A percentile compares a stretch with the other conserved stretches of the same genome.
phyloP scores from a whole-genome alignment of 176 grass and related monocot species.

The Coix lacrymajobi region DNA sequence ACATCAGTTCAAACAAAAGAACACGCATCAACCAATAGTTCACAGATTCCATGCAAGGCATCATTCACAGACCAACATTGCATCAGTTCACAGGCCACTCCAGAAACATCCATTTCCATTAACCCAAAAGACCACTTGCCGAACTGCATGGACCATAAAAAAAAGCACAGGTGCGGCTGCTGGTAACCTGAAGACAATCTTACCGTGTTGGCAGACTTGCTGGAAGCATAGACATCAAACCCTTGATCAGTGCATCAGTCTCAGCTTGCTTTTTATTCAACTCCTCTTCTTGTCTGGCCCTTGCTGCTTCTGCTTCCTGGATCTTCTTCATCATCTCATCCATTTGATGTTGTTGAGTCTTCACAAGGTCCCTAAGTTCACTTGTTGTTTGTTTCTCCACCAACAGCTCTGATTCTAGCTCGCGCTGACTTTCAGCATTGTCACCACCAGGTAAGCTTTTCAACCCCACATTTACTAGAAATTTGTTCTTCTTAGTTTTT shows the following conservation, averaged over 20 bases:
- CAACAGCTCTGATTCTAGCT: not conserved
- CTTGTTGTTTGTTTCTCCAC: not conserved
- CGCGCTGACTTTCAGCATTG: too few species aligned
- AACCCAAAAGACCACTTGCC: too few species aligned
- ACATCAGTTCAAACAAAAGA: too few species aligned
- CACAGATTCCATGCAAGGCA: too few species aligned
- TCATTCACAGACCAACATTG: too few species aligned
- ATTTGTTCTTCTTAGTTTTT: not conserved
- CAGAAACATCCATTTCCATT: too few species aligned
- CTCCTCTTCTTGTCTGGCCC: not conserved
- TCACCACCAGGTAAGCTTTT: not conserved
- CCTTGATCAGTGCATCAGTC: not conserved
- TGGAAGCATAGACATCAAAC: not conserved
- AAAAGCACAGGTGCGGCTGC: too few species aligned
- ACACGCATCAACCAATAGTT: too few species aligned
- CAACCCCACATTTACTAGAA: not conserved
- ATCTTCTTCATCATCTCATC: not conserved
- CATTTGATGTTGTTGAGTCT: not conserved
- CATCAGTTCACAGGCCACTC: too few species aligned
- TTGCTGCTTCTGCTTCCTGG: not conserved
- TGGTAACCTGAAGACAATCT: too few species aligned
- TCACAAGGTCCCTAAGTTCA: not conserved
- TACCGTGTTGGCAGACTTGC: too few species aligned
- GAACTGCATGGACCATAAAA: too few species aligned
- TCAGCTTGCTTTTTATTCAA: not conserved